Evolutionary conservation across 305 asterid genomes (phyloP).

Genomic region (Fraxinus sp.): DNA sequence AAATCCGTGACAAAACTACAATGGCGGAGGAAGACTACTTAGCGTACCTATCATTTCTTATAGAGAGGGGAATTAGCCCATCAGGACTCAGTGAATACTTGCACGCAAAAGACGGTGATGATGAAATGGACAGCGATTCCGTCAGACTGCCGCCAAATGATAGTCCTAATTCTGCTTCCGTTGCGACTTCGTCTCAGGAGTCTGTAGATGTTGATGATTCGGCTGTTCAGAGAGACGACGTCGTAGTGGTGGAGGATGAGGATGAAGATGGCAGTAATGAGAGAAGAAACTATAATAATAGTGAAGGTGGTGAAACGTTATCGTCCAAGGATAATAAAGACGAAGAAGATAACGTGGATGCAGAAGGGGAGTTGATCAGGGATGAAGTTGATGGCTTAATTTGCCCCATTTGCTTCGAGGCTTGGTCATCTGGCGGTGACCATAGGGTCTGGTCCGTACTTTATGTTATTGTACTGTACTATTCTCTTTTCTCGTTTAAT

Average conservation of each 20-base stretch:
- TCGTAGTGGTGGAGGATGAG: conserved; percentile 20
- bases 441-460: conserved; percentile 67
- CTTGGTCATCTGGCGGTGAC: conserved; percentile 76
- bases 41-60: not conserved
- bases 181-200: conserved; percentile 35
- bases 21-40: not conserved
- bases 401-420: conserved; percentile 88
- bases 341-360: conserved; percentile 15
- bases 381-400: conserved; percentile 70
- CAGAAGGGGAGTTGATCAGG: conserved; percentile 36
- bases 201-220: conserved; percentile 16
- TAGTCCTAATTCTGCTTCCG: conserved; percentile 7
- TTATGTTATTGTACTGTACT: not conserved
- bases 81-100: not conserved
- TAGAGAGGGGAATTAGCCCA: not conserved
- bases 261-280: conserved; percentile 22
- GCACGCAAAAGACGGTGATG: not conserved
- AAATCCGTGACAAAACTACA: not conserved
- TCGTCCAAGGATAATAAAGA: conserved; percentile 22
- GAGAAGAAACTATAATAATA: conserved; percentile 3
- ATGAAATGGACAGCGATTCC: not conserved
- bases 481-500: not conserved
- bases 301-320: conserved; percentile 25
- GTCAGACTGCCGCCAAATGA: not conserved
- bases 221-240: conserved; percentile 24